phyloP scores from a whole-genome alignment of 169 alveolate genomes.

The Plasmodium vinckei region DNA sequence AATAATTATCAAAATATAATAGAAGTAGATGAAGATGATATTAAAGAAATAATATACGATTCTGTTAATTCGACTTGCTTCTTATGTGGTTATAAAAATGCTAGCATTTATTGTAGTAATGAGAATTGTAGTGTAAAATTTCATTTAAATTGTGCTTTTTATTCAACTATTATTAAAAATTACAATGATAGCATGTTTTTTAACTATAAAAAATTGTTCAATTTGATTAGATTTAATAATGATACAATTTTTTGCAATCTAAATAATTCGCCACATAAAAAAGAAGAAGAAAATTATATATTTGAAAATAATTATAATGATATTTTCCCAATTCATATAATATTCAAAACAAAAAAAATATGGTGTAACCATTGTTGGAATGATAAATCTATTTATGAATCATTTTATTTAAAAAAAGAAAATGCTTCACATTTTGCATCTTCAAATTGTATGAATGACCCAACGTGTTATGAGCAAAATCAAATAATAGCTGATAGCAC shows the following conservation, averaged over 20 bases:
- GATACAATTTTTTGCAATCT: conserved; percentile 50
- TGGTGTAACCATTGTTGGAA: conserved; percentile 83
- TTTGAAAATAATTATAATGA: conserved; percentile 45
- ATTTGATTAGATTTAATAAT: conserved; percentile 37
- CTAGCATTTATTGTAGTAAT: conserved; percentile 80
- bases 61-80: conserved; percentile 69
- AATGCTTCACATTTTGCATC: background rate
- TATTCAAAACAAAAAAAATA: conserved; percentile 77
- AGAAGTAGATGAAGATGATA: conserved; percentile 77
- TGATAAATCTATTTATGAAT: conserved; percentile 16
- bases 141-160: conserved; percentile 80
- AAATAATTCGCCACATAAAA: background rate
- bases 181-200: conserved; percentile 30
- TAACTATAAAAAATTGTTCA: conserved; percentile 38
- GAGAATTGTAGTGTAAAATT: conserved; percentile 77
- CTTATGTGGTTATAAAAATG: conserved; percentile 79
- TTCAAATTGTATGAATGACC: no score
- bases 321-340: conserved; percentile 79
- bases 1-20: conserved; percentile 76
- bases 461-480: no score
- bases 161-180: conserved; percentile 70
- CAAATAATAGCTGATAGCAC: no score
- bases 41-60: conserved; percentile 72
- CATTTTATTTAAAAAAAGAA: conserved; percentile 30
- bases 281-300: conserved; percentile 2